Conservation (phyloP, 768 basidiomycete genomes). For the Pisolithus tinctorius region DNA sequence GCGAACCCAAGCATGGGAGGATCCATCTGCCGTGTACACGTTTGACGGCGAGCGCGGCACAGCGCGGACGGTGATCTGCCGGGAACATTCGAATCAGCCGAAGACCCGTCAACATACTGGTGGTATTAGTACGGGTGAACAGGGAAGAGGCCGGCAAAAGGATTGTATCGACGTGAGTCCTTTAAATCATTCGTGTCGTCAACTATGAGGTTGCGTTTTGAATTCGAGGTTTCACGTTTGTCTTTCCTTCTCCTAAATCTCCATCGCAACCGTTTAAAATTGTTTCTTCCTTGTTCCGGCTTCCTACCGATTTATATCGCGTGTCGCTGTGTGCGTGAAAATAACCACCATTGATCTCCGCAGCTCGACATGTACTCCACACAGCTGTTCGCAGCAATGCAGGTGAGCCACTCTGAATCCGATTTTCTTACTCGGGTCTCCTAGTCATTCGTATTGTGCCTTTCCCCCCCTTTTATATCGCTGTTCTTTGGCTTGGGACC, state of each 20-base stretch:
- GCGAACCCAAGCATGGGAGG: constrained; percentile 2
- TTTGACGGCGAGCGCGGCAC: constrained; percentile 59
- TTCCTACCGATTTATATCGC: no score
- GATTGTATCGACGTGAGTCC: constrained; percentile 52
- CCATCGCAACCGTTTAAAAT: no score
- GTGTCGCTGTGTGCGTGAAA: not conserved
- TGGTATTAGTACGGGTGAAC: not conserved
- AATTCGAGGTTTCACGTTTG: not conserved
- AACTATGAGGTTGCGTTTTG: not conserved
- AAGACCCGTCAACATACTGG: not conserved
- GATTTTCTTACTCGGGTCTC: no score
- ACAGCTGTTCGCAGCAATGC: constrained; percentile 64
- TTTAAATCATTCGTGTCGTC: not conserved
- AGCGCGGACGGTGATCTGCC: constrained; percentile 52
- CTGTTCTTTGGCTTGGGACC: no score
- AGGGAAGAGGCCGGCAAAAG: constrained; percentile 22
- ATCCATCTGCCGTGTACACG: constrained; percentile 44
- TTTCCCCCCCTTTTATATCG: not conserved
- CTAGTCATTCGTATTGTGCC: no score
- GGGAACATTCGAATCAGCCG: constrained; percentile 23
- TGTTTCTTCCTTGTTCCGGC: no score
- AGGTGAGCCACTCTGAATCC: constrained; percentile 33
- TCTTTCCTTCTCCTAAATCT: no score
- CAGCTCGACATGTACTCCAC: constrained; percentile 61
- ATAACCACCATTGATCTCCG: constrained; percentile 1